Conservation (phyloP, 2,329 filamentous ascomycete species). For the Cordyceps militaris region DNA sequence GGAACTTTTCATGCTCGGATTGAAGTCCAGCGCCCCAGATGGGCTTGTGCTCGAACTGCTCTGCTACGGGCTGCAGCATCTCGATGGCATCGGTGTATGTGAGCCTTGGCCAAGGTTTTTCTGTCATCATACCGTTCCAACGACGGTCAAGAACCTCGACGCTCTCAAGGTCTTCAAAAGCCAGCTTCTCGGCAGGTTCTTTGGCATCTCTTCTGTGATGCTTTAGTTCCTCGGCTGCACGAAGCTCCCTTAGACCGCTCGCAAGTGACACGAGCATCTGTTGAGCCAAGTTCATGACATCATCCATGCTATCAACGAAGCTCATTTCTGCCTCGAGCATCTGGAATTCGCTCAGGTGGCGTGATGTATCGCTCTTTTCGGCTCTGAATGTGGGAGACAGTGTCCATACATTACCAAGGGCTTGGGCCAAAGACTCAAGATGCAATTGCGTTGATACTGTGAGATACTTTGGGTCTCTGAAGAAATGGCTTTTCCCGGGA, state of each 20-base stretch:
- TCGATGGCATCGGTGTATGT: slow-evolving; percentile 75
- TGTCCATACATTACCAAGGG: slow-evolving; percentile 87
- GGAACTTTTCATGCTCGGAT: slow-evolving; percentile 85
- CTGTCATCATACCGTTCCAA: slow-evolving; percentile 60
- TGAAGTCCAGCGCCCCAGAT: slow-evolving; percentile 69
- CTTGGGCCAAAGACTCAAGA: slow-evolving; percentile 82
- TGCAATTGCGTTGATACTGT: slow-evolving; percentile 95
- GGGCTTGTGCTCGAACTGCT: slow-evolving; percentile 61
- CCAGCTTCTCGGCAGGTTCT: slow-evolving; percentile 33
- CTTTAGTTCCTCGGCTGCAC: slow-evolving; percentile 39
- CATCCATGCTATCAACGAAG: slow-evolving; percentile 63
- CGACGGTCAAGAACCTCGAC: slow-evolving; percentile 50
- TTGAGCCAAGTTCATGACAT: slow-evolving; percentile 75
- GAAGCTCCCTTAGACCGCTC: slow-evolving; percentile 32
- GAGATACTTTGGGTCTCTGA: slow-evolving; percentile 81
- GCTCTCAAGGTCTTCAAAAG: slow-evolving; percentile 38
- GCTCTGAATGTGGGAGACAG: slow-evolving; percentile 90
- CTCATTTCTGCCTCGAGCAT: slow-evolving; percentile 93
- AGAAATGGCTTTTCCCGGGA: slow-evolving; percentile 51
- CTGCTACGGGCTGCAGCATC: slow-evolving; percentile 53
- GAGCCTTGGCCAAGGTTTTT: slow-evolving; percentile 64
- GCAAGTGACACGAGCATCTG: slow-evolving; percentile 58
- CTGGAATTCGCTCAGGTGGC: slow-evolving; percentile 95
- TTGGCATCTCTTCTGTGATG: slow-evolving; percentile 28
- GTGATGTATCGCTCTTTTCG: slow-evolving; percentile 84